Base-by-base conservation (phyloP, 768 basidiomycete species). In the Amanita polypyramis region DNA sequence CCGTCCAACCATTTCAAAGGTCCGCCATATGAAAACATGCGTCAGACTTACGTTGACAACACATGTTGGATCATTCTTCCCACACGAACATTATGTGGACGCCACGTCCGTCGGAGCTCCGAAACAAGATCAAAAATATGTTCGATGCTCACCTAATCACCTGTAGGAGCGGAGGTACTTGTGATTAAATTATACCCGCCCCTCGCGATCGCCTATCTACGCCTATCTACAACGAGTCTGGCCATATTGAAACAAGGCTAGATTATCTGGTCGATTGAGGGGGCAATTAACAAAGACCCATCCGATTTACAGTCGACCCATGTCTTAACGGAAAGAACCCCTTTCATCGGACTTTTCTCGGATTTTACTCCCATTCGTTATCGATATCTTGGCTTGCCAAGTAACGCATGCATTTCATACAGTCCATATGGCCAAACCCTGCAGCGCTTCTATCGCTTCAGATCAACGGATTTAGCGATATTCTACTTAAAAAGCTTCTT, bases 121-220 rank as follows among this genome's bases (percentile, higher is more conserved):
- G 43, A 44, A 17, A 20, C 17, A 21, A 3, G 29, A 23, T 34
- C 43, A 44, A 44, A 32, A 44, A 33, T 44, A 34, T 6, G 9
- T 42, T 25, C 23, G 9, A 23, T 25, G 40, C 25, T 42, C 40
- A 42, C 27, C 40, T 42, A 42, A 42, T 30, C 40, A 27, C 25
- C 40, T 5, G 40, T 42, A 11, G 23, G 9, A 42, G 40, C 40
- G 43, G 43, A 11, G 17, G 19, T 19, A 21, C 4, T 14, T 15
- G 29, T 34, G 33, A 44, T 33, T 19, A 34, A 29, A n/a, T 29
- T 2, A 17, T 19, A 37, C 21, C 35, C 35, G 35, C 9, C 15
- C 27, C 35, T 39, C 46, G n/a, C n/a, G n/a, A n/a, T n/a, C n/a
- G 46, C 46, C 37, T 47, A 47, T 47, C 46, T 47, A 35, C 44